These are phyloP conservation scores for Candida anglica DNA, from an alignment of 805 yeast species.

Conservation along the genomic window DNA sequence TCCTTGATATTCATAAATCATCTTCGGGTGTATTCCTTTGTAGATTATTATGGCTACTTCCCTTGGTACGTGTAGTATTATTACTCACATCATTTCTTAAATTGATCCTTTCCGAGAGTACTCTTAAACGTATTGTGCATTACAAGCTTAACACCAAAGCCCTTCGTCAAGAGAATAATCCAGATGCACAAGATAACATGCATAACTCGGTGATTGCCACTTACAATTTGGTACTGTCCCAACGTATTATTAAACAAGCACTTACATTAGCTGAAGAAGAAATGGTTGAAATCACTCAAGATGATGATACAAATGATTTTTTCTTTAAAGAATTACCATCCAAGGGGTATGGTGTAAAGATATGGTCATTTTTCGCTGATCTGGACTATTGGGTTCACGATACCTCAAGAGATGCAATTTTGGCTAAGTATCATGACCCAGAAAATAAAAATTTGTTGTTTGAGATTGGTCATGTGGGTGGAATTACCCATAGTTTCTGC, in stretches of 20 bases:
- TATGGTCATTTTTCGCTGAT: constrained; percentile 59
- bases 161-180: constrained; percentile 19
- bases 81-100: constrained; percentile 23
- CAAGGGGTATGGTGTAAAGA: constrained; percentile 10
- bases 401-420: constrained; percentile 43
- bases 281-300: constrained; percentile 47
- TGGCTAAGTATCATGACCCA: constrained; percentile 29
- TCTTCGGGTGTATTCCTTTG: constrained; percentile 28
- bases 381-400: constrained; percentile 65
- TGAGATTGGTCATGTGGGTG: constrained; percentile 22
- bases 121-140: background rate
- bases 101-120: constrained; percentile 18
- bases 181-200: constrained; percentile 20
- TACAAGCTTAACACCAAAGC: constrained; percentile 13
- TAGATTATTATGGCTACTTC: constrained; percentile 20
- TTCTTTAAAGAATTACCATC: constrained; percentile 28
- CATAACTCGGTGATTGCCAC: constrained; percentile 41
- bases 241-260: constrained; percentile 49
- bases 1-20: constrained; percentile 53
- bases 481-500: constrained; percentile 59
- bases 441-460: constrained; percentile 25
- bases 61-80: constrained; percentile 17
- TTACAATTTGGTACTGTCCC: constrained; percentile 35
- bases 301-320: constrained; percentile 48
- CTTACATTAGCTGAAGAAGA: constrained; percentile 58